Base-by-base conservation (phyloP, 805 yeast genomes). In the Pichia paraexigua region DNA sequence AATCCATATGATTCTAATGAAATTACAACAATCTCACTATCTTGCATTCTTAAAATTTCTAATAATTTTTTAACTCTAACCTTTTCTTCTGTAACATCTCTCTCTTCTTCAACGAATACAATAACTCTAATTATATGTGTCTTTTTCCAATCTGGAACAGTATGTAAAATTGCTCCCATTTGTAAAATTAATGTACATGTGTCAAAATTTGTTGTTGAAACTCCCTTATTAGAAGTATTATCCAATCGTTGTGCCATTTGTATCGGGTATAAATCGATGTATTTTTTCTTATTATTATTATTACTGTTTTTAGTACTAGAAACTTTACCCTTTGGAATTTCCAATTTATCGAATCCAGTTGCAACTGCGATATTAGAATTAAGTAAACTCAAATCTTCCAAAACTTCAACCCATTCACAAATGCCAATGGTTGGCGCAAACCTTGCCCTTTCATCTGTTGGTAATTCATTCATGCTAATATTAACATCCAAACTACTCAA, bases 281-380 rank as follows among this genome's bases (percentile, higher is more conserved):
- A 84, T 56, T 76, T 74, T 54, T 74, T 50, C 51, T 9, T 39
- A 17, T 2, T 18, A 11, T 8, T 46, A 39, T 27, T 67, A 60
- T 24, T 24, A 7, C n/a, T n/a, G n/a, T n/a, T n/a, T n/a, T 24
- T 24, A 24, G 25, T 24, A 1, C 61, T 58, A 17, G 63, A 60
- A 10, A 63, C 58, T 18, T n/a, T 35, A 3, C 66, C 64, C 3
- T 66, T 70, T 0, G 97, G 97, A n/a, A 90, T 68, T 12, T 77
- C 71, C 51, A 92, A 63, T 6, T 72, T 63, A 17, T 80, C 77
- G 59, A 94, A 94, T 3, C 96, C 97, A 48, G 87, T 88, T 0
- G 98, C 97, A 48, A 94, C 83, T 0, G 97, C 98, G 32, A 94
- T 89, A 49, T 95, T 91, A 5, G 95, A 86, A 62, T 87, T 87